Conservation (phyloP, 169 alveolate genomes). For the Eimeria sp. region DNA sequence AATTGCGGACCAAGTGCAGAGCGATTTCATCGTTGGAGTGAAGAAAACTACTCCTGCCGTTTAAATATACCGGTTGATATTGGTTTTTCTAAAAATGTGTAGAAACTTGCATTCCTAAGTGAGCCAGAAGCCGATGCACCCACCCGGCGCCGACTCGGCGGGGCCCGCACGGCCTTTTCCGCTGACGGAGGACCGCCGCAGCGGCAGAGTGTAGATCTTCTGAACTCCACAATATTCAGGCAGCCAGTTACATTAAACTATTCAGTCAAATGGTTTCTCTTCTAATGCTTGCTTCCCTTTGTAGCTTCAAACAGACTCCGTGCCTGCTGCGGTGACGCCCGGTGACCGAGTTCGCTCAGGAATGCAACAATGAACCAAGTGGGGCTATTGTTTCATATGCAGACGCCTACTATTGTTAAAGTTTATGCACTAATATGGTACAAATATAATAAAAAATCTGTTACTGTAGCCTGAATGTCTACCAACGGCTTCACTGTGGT, state of each 20-base stretch:
- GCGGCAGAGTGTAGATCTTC: neutral
- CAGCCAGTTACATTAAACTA: neutral
- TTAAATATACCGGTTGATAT: neutral
- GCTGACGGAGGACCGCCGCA: neutral
- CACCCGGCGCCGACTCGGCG: neutral
- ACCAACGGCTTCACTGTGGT: too few relatives aligned
- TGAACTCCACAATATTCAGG: neutral
- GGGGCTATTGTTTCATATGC: neutral
- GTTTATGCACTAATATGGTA: neutral
- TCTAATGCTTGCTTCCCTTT: neutral
- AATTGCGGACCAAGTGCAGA: neutral
- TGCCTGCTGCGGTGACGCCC: neutral
- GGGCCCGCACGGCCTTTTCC: constrained; percentile 4
- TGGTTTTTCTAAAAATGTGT: too few relatives aligned
- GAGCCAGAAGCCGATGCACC: neutral
- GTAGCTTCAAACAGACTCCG: neutral
- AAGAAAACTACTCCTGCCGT: neutral
- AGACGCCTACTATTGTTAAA: neutral
- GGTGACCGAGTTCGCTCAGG: neutral
- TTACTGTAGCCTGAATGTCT: too few relatives aligned
- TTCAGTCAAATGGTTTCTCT: neutral
- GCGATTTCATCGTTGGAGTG: neutral
- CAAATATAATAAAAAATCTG: too few relatives aligned
- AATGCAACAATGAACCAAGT: neutral
- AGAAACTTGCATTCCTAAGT: neutral